Conservation (phyloP, 257 asterid genomes). For the Scutellaria galericulata region DNA sequence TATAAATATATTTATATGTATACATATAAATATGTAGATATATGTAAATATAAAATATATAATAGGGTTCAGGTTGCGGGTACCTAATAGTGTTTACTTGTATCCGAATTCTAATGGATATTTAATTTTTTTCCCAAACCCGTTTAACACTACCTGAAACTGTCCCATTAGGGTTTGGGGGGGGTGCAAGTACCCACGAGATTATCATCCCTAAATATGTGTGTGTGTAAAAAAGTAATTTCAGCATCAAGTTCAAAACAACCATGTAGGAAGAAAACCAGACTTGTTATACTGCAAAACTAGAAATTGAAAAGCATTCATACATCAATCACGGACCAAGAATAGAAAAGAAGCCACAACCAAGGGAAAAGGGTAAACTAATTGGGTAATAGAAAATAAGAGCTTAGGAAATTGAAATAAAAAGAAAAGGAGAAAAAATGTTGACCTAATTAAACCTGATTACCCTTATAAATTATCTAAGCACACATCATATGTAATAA, state of each 20-base stretch:
- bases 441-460: neutral
- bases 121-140: no score
- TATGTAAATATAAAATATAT: no score
- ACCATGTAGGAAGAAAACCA: neutral
- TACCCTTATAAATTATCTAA: slow-evolving; percentile 10
- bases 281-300: neutral
- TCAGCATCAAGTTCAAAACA: slow-evolving; percentile 6
- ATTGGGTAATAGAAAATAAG: neutral
- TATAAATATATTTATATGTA: no score
- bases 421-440: neutral
- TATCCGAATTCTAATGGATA: no score
- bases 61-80: no score
- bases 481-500: slow-evolving; percentile 13
- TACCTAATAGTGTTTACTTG: no score
- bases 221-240: neutral
- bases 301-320: neutral
- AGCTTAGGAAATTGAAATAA: neutral
- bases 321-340: neutral
- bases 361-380: neutral
- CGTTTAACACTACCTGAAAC: no score
- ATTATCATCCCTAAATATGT: no score
- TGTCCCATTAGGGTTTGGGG: no score
- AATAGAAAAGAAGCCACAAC: neutral
- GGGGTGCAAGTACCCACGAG: no score
- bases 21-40: no score